phyloP scores from a whole-genome alignment of 2,329 filamentous ascomycete genomes.

The Fonsecaea nubica region DNA sequence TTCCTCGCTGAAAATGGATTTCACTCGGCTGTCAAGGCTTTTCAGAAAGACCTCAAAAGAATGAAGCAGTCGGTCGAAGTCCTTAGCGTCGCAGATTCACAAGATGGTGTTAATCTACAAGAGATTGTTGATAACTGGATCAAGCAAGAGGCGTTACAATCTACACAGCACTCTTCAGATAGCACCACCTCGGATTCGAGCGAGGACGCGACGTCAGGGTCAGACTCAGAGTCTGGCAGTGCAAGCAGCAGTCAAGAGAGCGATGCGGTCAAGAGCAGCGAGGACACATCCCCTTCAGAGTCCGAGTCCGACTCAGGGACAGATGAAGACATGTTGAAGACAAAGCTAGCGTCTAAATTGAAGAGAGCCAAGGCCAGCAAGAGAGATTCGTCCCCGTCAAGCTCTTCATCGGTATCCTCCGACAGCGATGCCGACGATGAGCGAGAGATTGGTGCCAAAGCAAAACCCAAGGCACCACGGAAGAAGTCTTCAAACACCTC shows the following conservation, averaged over 20 bases:
- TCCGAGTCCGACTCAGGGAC: slow-evolving; percentile 12
- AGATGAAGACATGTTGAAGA: slow-evolving; percentile 51
- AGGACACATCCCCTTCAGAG: slow-evolving; percentile 47
- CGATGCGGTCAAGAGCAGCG: slow-evolving; percentile 40
- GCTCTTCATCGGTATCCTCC: slow-evolving; percentile 47
- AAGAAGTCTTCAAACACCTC: slow-evolving; percentile 50
- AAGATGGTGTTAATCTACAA: slow-evolving; percentile 16
- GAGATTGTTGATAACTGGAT: slow-evolving; percentile 20
- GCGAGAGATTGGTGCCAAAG: slow-evolving; percentile 47
- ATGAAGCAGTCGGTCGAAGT: slow-evolving; percentile 31
- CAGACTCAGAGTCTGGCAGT: slow-evolving; percentile 30
- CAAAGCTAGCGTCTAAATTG: slow-evolving; percentile 42
- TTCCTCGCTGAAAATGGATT: slow-evolving; percentile 74
- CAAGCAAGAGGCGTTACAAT: background rate
- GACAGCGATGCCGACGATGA: slow-evolving; percentile 62
- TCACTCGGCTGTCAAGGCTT: slow-evolving; percentile 64
- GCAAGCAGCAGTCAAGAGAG: slow-evolving; percentile 44
- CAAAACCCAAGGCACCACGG: slow-evolving; percentile 41
- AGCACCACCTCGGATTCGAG: slow-evolving; percentile 25
- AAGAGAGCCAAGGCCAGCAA: slow-evolving; percentile 44
- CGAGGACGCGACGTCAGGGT: slow-evolving; percentile 21
- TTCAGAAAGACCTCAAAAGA: slow-evolving; percentile 58
- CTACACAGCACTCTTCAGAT: slow-evolving; percentile 12
- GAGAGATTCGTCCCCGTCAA: slow-evolving; percentile 33
- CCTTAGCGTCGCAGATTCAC: background rate